phyloP scores from a whole-genome alignment of 441 rosid species.

The Rhodomyrtus psidioides region DNA sequence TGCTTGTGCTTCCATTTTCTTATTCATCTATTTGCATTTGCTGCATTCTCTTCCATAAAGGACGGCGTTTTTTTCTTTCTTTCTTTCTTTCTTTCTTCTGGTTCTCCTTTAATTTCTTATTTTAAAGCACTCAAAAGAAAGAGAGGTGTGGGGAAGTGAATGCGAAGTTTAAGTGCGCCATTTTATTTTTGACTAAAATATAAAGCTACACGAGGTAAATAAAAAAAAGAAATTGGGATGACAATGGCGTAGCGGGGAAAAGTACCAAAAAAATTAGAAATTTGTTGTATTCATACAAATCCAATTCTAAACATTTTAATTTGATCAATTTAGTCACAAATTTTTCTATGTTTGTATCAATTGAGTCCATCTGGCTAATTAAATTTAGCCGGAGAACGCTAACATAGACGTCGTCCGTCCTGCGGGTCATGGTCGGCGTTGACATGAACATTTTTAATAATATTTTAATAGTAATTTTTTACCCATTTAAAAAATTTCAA shows the following conservation, averaged over 20 bases:
- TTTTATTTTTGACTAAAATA: background rate
- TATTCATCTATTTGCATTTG: background rate
- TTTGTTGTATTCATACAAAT: too few relatives aligned
- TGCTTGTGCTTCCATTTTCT: background rate
- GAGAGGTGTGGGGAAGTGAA: background rate
- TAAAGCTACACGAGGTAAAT: background rate
- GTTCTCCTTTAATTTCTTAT: background rate
- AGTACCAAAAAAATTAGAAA: too few relatives aligned
- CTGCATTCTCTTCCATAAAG: background rate
- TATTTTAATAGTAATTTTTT: too few relatives aligned
- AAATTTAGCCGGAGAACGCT: too few relatives aligned
- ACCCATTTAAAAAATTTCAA: too few relatives aligned
- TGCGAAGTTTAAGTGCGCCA: background rate
- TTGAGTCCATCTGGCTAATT: too few relatives aligned
- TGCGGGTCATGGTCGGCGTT: too few relatives aligned
- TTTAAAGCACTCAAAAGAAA: background rate
- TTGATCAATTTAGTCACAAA: too few relatives aligned
- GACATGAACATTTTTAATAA: too few relatives aligned
- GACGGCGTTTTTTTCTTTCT: background rate
- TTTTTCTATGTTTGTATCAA: rapidly evolving
- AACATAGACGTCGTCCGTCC: too few relatives aligned
- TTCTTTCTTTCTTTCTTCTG: background rate
- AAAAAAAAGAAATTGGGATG: background rate
- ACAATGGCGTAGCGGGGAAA: too few relatives aligned
- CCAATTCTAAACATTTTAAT: too few relatives aligned